Conservation (phyloP, 2,329 filamentous ascomycete genomes). For the Penicillium sp. region DNA sequence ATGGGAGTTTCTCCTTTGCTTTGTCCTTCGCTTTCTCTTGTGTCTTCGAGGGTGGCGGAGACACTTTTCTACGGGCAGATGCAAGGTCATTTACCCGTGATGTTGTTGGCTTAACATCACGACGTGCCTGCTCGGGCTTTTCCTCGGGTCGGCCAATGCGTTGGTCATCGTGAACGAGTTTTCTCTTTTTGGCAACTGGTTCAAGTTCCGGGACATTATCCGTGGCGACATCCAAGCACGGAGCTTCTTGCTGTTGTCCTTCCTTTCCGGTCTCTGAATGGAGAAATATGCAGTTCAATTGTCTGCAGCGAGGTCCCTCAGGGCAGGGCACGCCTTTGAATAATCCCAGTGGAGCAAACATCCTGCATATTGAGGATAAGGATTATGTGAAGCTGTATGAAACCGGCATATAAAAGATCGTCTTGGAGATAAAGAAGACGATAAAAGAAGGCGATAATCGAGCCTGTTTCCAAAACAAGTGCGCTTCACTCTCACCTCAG, state of each 20-base stretch:
- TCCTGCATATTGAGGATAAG: constrained; percentile 24
- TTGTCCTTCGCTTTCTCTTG: constrained; percentile 6
- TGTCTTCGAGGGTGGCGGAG: constrained; percentile 23
- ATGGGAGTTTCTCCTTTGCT: not conserved
- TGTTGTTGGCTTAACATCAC: constrained; percentile 14
- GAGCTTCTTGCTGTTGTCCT: not conserved
- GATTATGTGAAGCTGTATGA: not conserved
- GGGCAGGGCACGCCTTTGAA: constrained; percentile 55
- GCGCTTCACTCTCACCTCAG: not conserved
- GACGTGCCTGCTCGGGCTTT: constrained; percentile 5
- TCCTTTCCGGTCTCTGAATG: constrained; percentile 36
- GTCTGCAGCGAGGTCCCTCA: constrained; percentile 44
- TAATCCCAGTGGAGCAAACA: constrained; percentile 55
- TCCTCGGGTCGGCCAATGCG: not conserved
- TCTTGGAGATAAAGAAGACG: too few species aligned
- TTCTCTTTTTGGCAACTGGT: constrained; percentile 31
- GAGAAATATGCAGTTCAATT: constrained; percentile 57
- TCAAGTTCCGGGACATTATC: constrained; percentile 16
- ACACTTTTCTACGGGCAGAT: constrained; percentile 23
- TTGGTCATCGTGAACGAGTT: constrained; percentile 11
- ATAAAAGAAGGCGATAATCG: not conserved
- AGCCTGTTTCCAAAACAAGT: not conserved
- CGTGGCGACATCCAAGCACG: constrained; percentile 15
- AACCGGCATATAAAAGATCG: not conserved
- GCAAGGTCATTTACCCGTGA: constrained; percentile 18